Evolutionary conservation across 2,329 filamentous ascomycete species (phyloP), one percentile per base, ranked within the genome.

Genomic region (Falciphora oryzae): DNA sequence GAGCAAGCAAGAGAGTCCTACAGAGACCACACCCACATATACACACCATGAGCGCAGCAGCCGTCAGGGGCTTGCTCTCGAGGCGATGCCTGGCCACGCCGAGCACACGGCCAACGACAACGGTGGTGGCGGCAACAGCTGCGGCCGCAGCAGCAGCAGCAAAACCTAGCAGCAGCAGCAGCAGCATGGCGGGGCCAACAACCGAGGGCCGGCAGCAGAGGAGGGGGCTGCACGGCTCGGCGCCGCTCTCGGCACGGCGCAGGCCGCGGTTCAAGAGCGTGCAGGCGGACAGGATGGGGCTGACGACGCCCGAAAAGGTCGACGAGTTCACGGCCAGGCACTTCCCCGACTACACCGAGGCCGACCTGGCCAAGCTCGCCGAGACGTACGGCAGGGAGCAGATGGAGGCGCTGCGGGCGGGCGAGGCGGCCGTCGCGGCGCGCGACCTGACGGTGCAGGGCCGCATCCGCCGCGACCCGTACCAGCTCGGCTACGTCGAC

Each of bases 381-480:
- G 78, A 85, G 72, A 85, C 84, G 70, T 98, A 97, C 80, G 91
- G 92, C 0, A 83, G 88, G 22, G 86, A 89, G 74, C 94, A 98
- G 79, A 82, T 96, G 70, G 87, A 86, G 65, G 92, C 93, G 65
- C 87, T 98, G 73, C 83, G 90, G 77, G 90, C 90, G 61, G 93
- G 89, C 71, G 93, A 97, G 77, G 79, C 84, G 67, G 86, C 90
- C 69, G 88, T 97, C 74, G 83, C 90, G 73, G 80, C 89, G 13
- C 81, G 87, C 69, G 92, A 98, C 76, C 74, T 97, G 73, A 82
- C 89, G 57, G 81, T 86, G 44, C 90, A 95, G 77, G 91, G 89
- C 68, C 83, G 86, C 58, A 76, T 91, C 70, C 88, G 92, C 67
- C 83, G 80, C 64, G 93, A 96, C 74, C 83, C 87, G 11, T 90